Evolutionary conservation across 202 grass and related monocot genomes (phyloP), one percentile per base, ranked within the genome.

Genomic region (Setaria viridis): DNA sequence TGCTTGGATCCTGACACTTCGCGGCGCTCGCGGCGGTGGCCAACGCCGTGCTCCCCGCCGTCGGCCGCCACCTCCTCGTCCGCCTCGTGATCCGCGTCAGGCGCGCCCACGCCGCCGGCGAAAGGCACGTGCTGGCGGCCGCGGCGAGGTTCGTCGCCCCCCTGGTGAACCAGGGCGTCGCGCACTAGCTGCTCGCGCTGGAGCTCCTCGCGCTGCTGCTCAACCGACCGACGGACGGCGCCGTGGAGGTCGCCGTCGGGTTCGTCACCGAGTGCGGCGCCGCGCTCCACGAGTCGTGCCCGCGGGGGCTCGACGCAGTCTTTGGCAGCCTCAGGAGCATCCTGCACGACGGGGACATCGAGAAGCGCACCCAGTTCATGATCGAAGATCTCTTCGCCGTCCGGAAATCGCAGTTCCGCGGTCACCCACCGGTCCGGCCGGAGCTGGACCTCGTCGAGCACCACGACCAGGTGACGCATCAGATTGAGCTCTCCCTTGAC

Each of bases 361-460:
- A 85, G 2, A 77, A 6, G 11, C 49, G 82, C 10, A 1, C 15
- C 49, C 30, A 37, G 49, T 74, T 55, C 72, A 20, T 55, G 4
- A 6, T 74, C 30, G 49, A 55, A 15, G 49, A 74, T 2, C 49
- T 74, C 15, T 74, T 74, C 1, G 49, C 72, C 72, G 1, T 74
- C 30, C 15, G 49, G 30, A 74, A 12, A 3, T 14, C 72, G 1
- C 13, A 15, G 30, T 74, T 74, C 39, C 39, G 39, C 39, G 39
- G 39, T 5, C 39, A 41, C 30, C 35, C 74, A 7, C 20, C 54
- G 5, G 54, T 77, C 8, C 29, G 9, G 8, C 1, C 30, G 7
- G 72, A 74, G 74, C 35, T 67, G 16, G 82, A 77, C 49, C 83
- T 85, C 25, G 15, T 85, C 37, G 50, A 78, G 50, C 20, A 4